phyloP scores from a whole-genome alignment of 176 grass and related monocot species.

The Aegilops sharonensis region DNA sequence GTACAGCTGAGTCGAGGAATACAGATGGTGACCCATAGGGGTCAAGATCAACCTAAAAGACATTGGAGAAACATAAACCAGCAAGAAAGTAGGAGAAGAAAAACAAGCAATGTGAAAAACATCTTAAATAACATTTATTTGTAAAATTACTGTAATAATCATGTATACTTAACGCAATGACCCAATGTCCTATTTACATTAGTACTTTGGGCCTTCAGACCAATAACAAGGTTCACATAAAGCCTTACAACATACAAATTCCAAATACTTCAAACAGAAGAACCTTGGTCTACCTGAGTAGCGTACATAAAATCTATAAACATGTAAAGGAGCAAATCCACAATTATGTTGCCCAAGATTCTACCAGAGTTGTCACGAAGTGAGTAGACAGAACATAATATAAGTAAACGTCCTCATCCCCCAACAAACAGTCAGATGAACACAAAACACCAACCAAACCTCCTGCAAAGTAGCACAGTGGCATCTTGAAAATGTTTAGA shows the following conservation, averaged over 20 bases:
- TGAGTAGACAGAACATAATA: background rate
- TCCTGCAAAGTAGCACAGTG: background rate
- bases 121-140: background rate
- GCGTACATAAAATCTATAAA: background rate
- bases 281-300: background rate
- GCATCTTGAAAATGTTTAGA: slow-evolving; percentile 20
- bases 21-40: slow-evolving; percentile 90
- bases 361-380: background rate
- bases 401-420: background rate
- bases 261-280: slow-evolving; percentile 5
- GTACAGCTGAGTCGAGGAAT: slow-evolving; percentile 95
- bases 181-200: slow-evolving; percentile 15
- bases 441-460: background rate
- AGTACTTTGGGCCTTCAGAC: background rate
- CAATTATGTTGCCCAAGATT: background rate
- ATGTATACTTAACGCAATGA: slow-evolving; percentile 4
- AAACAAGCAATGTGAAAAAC: background rate
- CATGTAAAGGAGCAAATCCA: background rate
- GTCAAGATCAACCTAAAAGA: slow-evolving; percentile 85
- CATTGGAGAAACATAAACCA: background rate
- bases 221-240: background rate
- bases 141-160: background rate
- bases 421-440: background rate
- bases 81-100: slow-evolving; percentile 17
- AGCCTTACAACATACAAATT: slow-evolving; percentile 2